Percentiles rank a stretch among this genome's conserved stretches.
Evolutionary conservation across 2,329 filamentous ascomycete species (phyloP).

Genomic region (Trichophyton rubrum): DNA sequence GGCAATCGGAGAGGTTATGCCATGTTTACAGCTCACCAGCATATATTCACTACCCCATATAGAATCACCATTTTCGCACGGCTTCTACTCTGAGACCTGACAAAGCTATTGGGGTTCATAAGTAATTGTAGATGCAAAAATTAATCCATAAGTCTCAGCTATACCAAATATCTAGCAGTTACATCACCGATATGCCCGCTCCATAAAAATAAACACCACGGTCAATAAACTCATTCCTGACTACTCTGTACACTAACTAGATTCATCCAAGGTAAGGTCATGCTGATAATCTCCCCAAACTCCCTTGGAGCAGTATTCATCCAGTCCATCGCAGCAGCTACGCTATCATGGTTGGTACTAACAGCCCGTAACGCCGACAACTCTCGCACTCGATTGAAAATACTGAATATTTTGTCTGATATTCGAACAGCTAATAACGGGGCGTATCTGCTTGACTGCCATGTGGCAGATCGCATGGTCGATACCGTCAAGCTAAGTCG

Average conservation of each 20-base stretch:
- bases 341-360: constrained; percentile 27
- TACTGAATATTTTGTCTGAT: neutral
- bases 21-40: no score
- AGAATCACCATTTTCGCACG: no score
- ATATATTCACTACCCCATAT: no score
- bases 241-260: neutral
- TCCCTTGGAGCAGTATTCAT: constrained; percentile 26
- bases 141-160: no score
- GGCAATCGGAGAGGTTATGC: no score
- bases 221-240: neutral
- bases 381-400: neutral
- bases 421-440: neutral
- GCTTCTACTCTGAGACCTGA: no score
- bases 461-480: neutral
- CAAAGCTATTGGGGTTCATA: no score
- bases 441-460: neutral
- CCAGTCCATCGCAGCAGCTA: constrained; percentile 25
- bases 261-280: constrained; percentile 14
- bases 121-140: no score
- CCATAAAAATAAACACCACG: neutral
- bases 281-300: constrained; percentile 32
- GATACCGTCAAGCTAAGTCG: neutral
- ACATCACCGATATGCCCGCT: neutral
- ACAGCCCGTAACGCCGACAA: constrained; percentile 28
- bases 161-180: neutral